Conservation (phyloP, 1,139 yeast species). For the Neolecta irregularis region DNA sequence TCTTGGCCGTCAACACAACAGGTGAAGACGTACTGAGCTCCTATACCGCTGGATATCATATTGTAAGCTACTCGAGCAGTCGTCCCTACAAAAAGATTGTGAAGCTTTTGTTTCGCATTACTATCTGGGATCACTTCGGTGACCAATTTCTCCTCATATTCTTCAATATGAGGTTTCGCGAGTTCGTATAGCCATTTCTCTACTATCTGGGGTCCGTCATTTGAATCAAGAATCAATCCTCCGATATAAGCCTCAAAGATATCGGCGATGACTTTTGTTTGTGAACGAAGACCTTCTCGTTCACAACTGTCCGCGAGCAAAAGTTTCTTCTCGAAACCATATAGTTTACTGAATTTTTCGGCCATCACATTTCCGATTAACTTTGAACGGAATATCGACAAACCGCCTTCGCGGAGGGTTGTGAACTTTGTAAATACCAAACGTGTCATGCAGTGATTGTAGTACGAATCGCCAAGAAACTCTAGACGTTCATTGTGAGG, state of each 20-base stretch:
- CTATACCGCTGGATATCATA: conserved; percentile 39
- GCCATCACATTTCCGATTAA: conserved; percentile 63
- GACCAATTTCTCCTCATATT: conserved; percentile 22
- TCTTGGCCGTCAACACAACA: conserved; percentile 41
- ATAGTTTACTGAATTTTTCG: conserved; percentile 52
- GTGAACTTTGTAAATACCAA: conserved; percentile 55
- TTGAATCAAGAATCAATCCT: conserved; percentile 50
- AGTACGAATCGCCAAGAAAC: conserved; percentile 80
- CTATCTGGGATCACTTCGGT: conserved; percentile 30
- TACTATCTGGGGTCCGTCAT: conserved; percentile 25
- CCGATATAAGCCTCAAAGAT: conserved; percentile 86
- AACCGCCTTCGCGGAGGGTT: conserved; percentile 61
- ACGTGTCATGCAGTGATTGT: conserved; percentile 57
- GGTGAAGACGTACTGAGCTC: conserved; percentile 44
- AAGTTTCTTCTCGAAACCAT: conserved; percentile 52
- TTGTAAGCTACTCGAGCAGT: conserved; percentile 30
- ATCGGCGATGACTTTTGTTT: conserved; percentile 49
- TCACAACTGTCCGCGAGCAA: conserved; percentile 32
- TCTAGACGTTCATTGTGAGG: conserved; percentile 78
- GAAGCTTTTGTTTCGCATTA: conserved; percentile 62
- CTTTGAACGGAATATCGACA: conserved; percentile 54
- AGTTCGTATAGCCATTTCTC: conserved; percentile 45
- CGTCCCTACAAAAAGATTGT: conserved; percentile 55
- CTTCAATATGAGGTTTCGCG: conserved; percentile 37
- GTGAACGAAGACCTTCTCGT: conserved; percentile 14